Conservation (phyloP, 78 protist species). For the Dictyostelium discoideum region dicty_2.7 NC_007091.3:1440001-1440500, state of each 20-base stretch:
- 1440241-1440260: background rate
- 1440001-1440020: conserved; percentile 14
- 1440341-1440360: conserved; percentile 23
- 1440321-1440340: conserved; percentile 1
- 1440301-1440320: background rate
- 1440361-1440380: background rate
- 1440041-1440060: background rate
- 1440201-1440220: background rate
- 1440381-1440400: background rate
- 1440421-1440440: background rate
- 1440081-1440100: background rate
- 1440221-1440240: background rate
- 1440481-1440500: background rate
- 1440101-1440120: background rate
- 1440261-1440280: background rate
- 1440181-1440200: background rate
- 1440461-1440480: background rate
- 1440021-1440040: background rate
- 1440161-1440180: background rate
- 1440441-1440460: background rate
- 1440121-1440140: background rate
- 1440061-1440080: conserved; percentile 1
- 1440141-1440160: conserved; percentile 15
- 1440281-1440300: background rate
- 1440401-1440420: background rate